A percentile compares a stretch with the other conserved stretches of the same genome.
Evolutionary conservation across 2,329 filamentous ascomycete genomes (phyloP).

Genomic region (Penicillium freii): DNA sequence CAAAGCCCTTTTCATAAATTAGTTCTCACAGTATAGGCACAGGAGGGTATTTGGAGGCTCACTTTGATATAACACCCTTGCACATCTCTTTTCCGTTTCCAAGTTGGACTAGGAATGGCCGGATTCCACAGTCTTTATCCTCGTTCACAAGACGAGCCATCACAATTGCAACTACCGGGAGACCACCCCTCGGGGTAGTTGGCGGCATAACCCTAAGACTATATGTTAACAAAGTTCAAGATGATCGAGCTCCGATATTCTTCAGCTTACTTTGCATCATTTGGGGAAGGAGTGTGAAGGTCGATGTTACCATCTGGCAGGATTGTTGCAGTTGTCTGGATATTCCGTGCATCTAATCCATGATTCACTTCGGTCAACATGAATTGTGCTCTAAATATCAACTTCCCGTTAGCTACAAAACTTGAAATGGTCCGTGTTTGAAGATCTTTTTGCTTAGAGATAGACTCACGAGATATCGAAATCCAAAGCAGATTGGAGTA

Average conservation of each 20-base stretch:
- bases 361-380: slow-evolving; percentile 44
- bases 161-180: slow-evolving; percentile 34
- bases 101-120: slow-evolving; percentile 35
- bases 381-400: slow-evolving; percentile 28
- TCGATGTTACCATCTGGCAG: slow-evolving; percentile 35
- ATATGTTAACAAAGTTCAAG: not conserved
- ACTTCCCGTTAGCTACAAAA: not conserved
- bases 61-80: slow-evolving; percentile 29
- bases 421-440: not conserved
- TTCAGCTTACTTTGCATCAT: slow-evolving; percentile 32
- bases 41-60: not conserved
- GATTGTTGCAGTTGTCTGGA: slow-evolving; percentile 41
- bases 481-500: slow-evolving; percentile 17
- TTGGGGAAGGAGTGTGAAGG: slow-evolving; percentile 33
- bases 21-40: not conserved
- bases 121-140: slow-evolving; percentile 27
- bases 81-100: slow-evolving; percentile 26
- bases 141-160: slow-evolving; percentile 34
- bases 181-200: slow-evolving; percentile 11
- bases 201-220: slow-evolving; percentile 11
- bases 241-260: not conserved
- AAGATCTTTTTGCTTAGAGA: not conserved
- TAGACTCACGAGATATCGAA: slow-evolving; percentile 23
- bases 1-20: not conserved
- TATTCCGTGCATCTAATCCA: slow-evolving; percentile 40